phyloP scores from a whole-genome alignment of 768 basidiomycete species.

The Suillus fuscotomentosus region DNA sequence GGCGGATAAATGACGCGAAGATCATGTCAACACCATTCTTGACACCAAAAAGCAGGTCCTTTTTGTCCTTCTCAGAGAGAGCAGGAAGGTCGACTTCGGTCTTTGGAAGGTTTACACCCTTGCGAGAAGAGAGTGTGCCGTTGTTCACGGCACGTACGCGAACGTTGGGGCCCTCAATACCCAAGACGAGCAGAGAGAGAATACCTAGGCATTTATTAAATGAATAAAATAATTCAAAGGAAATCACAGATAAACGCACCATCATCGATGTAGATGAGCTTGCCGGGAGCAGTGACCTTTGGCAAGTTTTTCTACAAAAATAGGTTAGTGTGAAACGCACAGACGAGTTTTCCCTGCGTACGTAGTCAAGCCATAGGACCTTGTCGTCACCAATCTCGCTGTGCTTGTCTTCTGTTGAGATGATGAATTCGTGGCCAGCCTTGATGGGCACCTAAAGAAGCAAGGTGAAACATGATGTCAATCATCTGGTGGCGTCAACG shows the following conservation, averaged over 20 bases:
- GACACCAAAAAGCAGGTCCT: conserved; percentile 91
- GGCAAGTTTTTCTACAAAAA: conserved; percentile 73
- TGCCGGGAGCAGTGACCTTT: conserved; percentile 96
- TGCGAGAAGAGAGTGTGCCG: conserved; percentile 91
- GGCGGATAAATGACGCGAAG: conserved; percentile 98
- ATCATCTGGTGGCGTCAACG: background rate
- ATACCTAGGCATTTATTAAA: conserved; percentile 45
- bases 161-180: conserved; percentile 79
- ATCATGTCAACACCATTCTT: conserved; percentile 99
- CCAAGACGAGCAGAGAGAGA: conserved; percentile 87
- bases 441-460: conserved; percentile 65
- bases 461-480: conserved; percentile 5
- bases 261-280: conserved; percentile 97
- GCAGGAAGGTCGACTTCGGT: conserved; percentile 97
- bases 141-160: conserved; percentile 88
- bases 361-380: conserved; percentile 91
- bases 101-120: conserved; percentile 99
- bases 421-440: conserved; percentile 91
- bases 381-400: conserved; percentile 79
- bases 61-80: conserved; percentile 97
- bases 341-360: conserved; percentile 37
- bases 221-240: conserved; percentile 8
- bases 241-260: conserved; percentile 42
- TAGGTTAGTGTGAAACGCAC: conserved; percentile 1
- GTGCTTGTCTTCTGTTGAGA: conserved; percentile 84